phyloP scores from a whole-genome alignment of 106 monocot genomes.

The Phalaenopsis equestris region DNA sequence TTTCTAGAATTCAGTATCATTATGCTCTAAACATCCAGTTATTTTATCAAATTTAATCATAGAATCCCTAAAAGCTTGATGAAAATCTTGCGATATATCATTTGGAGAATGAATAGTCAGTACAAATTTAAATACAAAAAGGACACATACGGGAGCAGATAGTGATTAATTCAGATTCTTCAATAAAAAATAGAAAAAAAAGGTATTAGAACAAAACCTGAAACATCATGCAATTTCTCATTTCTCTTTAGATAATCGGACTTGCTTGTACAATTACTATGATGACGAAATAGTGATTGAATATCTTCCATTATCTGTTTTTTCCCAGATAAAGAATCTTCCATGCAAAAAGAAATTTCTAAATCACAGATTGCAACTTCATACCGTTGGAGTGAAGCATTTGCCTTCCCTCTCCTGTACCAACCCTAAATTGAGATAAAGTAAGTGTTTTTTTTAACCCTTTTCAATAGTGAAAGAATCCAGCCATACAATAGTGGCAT shows the following conservation, averaged over 20 bases:
- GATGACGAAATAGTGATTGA: conserved; percentile 14
- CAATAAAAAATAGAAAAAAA: not conserved
- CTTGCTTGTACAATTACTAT: not conserved
- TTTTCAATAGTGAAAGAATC: not conserved
- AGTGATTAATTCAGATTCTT: not conserved
- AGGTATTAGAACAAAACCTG: conserved; percentile 17
- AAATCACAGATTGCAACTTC: conserved; percentile 57
- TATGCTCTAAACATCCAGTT: not conserved
- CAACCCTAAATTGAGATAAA: conserved; percentile 48
- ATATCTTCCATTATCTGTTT: conserved; percentile 65
- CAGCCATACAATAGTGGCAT: not conserved
- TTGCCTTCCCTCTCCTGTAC: conserved; percentile 82
- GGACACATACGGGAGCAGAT: not conserved
- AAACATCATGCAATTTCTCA: conserved; percentile 7
- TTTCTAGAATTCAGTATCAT: not conserved
- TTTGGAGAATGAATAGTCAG: not conserved
- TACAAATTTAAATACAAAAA: not conserved
- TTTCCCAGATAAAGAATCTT: conserved; percentile 52
- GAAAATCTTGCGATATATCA: not conserved
- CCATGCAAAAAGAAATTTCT: conserved; percentile 54
- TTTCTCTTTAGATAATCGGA: not conserved
- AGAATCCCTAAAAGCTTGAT: not conserved
- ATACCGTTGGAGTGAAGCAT: conserved; percentile 47
- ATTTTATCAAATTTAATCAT: not conserved
- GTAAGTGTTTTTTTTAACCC: not conserved